Evolutionary conservation across 1,284 basidiomycete species (phyloP), one percentile per base, ranked within the genome.

Genomic region (Ceratorhiza oryzae-sativae): DNA sequence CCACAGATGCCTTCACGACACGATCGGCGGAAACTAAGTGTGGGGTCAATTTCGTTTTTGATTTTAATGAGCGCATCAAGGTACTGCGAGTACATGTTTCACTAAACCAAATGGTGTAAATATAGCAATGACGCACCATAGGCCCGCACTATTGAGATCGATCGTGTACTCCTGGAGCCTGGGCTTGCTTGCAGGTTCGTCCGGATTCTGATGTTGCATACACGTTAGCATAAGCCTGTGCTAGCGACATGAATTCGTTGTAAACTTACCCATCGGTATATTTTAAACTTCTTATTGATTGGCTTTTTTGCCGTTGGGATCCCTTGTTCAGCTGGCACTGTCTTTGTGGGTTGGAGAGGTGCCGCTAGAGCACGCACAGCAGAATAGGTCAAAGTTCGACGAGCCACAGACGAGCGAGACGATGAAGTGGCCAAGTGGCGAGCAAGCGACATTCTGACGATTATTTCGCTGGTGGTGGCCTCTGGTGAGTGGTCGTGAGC

Each of bases 1-100:
- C 97, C 97, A 79, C 97, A 98, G 78, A 98, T 99, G 74, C 97
- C 97, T 85, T 98, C 97, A 76, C 97, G 85, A 86, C 97, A 99
- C 36, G 94, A 97, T 72, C 96, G 89, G 72, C 96, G 90, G 87
- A 98, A 98, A 18, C 96, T 98, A 55, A 99, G 86, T 1, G 97
- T 97, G 6, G 97, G 92, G 84, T 98, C 97, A 30, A 96, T 80
- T 82, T 98, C 96, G 82, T 98, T 98, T 88, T 99, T 99, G 81
- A 99, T 98, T 84, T 99, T 98, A 84, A 98, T 97, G 77, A 97
- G 87, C 1, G 92, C 93, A 78, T 97, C 95, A 58, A 96, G 88
- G 65, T 96, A 36, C 75, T n/a, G 58, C 9, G 45, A 39, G 30
- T 41, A 23, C 25, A 36, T 23, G 9, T 34, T 25, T 53, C 39